Evolutionary conservation across 331 rosid genomes (phyloP), one percentile per base, ranked within the genome.

Genomic region (Acacia concinna): DNA sequence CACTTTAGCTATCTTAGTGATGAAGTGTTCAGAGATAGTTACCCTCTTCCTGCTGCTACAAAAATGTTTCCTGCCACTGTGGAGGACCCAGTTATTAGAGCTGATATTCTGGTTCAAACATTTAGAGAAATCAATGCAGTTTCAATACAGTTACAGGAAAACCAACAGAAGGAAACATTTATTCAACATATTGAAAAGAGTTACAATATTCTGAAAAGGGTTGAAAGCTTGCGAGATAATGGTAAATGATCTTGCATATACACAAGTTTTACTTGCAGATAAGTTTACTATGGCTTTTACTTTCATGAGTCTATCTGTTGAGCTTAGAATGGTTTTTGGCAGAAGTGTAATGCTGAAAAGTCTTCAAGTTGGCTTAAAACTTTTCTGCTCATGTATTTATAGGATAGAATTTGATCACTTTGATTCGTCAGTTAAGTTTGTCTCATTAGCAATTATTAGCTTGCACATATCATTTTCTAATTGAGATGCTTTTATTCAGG

Each of bases 1-100:
- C 97, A 85, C 60, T 67, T 80, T 20, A 89, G 98, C 90, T 91
- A 96, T 88, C 89, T 96, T 76, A 91, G 95, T 75, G 93, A 93
- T 62, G 94, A 87, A 38, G 84, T 86, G 80, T 93, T 90, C 76
- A 80, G 78, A 68, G 96, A 88, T 46, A 68, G 82, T 81, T 69
- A 80, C 67, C 82, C 91, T 44, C 76, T 90, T 82, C 95, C 90
- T 13, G 85, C 88, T 81, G 90, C 90, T 57, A 87, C 89, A 10
- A 91, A 91, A 83, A 93, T 96, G 97, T 91, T 96, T 75, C 99
- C 99, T 57, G 97, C 97, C 74, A 89, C 87, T 77, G 86, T 96
- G n/a, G 99, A 96, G 88, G 99, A 96, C 81, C 93, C 96, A 43
- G 79, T 75, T 83, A 89, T 96, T 76, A 89, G 98, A 75, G 93